Evolutionary conservation across 441 rosid genomes (phyloP), one percentile per base, ranked within the genome.

Genomic region (Syzygium syzygioides): DNA sequence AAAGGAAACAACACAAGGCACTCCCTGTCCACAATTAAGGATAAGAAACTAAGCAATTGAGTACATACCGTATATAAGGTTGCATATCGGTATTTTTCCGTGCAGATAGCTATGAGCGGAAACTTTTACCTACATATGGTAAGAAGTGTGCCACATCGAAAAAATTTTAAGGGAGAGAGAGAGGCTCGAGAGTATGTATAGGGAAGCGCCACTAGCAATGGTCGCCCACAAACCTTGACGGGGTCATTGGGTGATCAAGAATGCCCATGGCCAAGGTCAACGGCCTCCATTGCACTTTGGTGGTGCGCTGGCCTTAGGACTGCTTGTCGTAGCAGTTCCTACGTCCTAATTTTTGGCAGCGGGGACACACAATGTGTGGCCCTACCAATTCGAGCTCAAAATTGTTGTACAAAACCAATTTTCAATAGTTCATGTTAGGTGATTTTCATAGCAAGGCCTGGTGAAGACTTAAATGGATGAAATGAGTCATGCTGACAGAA

Each of bases 211-310:
- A 34, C 10, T 10, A 34, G 79, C 79, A 18, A 14, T 32, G 0
- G 26, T 68, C 0, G 79, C 34, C 79, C 20, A 68, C 0, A 18
- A 37, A 0, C 79, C 25, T 19, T 2, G 26, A 68, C 0, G 7
- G 79, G 79, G 79, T 34, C 14, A 0, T 9, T 18, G 79, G 79
- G 23, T 34, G 79, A 9, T 34, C 26, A 34, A 34, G 79, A 68
- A 68, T 68, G 8, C 79, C 64, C 48, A 9, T 68, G 79, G 79
- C 48, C 79, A 37, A 19, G 48, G 79, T 68, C 0, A 68, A 68
- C 79, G 0, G 3, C 26, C 48, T 68, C 79, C 4, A 0, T 32
- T 66, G 79, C 79, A 66, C 25, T 4, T 32, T 11, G 0, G 79
- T 66, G 45, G 79, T 66, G 37, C 25, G 23, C 19, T 34, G 41